These are phyloP conservation scores for Trametes polyzona DNA, from an alignment of 1,284 basidiomycete genomes.

Conservation along the genomic window DNA sequence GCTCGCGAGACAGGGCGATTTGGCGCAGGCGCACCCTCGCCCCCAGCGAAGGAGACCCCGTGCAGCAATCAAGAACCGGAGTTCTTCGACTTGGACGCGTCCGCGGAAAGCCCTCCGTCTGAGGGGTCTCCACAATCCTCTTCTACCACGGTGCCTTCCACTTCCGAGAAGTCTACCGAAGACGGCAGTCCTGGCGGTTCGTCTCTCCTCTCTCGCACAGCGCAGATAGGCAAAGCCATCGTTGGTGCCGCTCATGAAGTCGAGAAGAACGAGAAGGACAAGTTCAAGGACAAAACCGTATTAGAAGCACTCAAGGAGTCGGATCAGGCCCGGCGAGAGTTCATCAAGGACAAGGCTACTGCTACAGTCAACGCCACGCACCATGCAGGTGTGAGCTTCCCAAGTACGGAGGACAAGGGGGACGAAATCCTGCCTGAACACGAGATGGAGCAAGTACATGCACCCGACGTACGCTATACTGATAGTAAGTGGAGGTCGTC, in stretches of 20 bases:
- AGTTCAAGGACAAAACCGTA: conserved; percentile 34
- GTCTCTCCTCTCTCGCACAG: conserved; percentile 30
- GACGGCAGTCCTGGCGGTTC: conserved; percentile 7
- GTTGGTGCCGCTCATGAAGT: conserved; percentile 35
- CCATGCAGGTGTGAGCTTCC: conserved; percentile 24
- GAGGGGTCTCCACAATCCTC: neutral
- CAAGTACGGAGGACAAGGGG: conserved; percentile 36
- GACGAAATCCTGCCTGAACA: conserved; percentile 58
- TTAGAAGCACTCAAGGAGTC: conserved; percentile 29
- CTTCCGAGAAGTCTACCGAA: conserved; percentile 4
- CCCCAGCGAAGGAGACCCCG: conserved; percentile 37
- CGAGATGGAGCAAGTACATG: conserved; percentile 49
- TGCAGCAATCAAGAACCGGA: conserved; percentile 55
- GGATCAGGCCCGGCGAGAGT: conserved; percentile 25
- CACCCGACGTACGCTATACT: conserved; percentile 71
- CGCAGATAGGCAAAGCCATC: conserved; percentile 37
- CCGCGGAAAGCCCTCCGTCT: conserved; percentile 10
- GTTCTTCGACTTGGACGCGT: conserved; percentile 65
- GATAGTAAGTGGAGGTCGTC: conserved; percentile 49
- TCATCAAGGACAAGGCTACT: conserved; percentile 29
- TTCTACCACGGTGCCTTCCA: neutral
- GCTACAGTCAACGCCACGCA: conserved; percentile 31
- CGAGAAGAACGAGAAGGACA: conserved; percentile 33
- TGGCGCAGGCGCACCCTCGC: conserved; percentile 32
- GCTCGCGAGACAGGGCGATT: conserved; percentile 42